These are phyloP conservation scores for Suhomyces wounanorum DNA, from an alignment of 1,139 yeast genomes.

Conservation along the genomic window DNA sequence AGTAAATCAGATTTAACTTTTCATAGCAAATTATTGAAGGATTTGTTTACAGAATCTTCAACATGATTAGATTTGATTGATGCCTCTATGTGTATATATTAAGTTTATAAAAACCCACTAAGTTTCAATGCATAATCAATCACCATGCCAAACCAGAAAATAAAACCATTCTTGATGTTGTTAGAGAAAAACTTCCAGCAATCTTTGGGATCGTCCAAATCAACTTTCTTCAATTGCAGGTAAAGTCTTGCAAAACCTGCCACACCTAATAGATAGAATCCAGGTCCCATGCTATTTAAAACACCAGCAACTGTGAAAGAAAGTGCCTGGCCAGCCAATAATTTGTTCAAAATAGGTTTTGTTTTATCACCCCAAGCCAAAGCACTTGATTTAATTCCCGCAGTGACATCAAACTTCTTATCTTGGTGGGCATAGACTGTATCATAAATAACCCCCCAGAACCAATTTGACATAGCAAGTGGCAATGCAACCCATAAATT, in stretches of 20 bases:
- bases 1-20: slow-evolving; percentile 31
- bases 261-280: slow-evolving; percentile 67
- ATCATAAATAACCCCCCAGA: slow-evolving; percentile 96
- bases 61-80: not conserved
- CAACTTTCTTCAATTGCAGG: slow-evolving; percentile 66
- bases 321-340: slow-evolving; percentile 68
- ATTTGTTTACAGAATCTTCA: slow-evolving; percentile 5
- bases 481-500: slow-evolving; percentile 75
- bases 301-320: slow-evolving; percentile 70
- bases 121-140: slow-evolving; percentile 66
- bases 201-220: slow-evolving; percentile 73
- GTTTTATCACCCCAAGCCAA: slow-evolving; percentile 86
- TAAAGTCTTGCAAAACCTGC: slow-evolving; percentile 70
- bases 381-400: slow-evolving; percentile 95
- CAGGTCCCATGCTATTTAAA: slow-evolving; percentile 86
- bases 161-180: slow-evolving; percentile 80
- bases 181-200: slow-evolving; percentile 83
- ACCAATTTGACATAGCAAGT: slow-evolving; percentile 71
- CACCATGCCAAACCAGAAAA: slow-evolving; percentile 73
- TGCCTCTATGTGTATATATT: not conserved
- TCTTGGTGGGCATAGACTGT: slow-evolving; percentile 98
- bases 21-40: slow-evolving; percentile 17
- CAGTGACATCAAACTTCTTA: slow-evolving; percentile 78
- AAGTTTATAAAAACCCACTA: slow-evolving; percentile 39
- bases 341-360: slow-evolving; percentile 62